These are phyloP conservation scores for Periconia digitata DNA, from an alignment of 2,329 filamentous ascomycete species.

Conservation along the genomic window DNA sequence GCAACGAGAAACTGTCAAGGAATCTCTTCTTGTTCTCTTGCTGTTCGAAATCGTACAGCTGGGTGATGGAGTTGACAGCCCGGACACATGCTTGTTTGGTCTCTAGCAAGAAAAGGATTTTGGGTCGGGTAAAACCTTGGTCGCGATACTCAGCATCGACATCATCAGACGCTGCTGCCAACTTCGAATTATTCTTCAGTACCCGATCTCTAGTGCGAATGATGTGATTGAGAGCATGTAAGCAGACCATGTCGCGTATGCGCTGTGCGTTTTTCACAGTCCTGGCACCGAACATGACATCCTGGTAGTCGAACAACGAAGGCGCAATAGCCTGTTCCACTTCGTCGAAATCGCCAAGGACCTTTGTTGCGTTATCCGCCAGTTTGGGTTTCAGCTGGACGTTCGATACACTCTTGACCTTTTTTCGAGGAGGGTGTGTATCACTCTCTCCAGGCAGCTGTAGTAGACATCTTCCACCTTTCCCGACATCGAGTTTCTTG, in stretches of 20 bases:
- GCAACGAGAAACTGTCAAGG: conserved; percentile 75
- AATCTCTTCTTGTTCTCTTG: conserved; percentile 96
- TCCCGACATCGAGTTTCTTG: conserved; percentile 35
- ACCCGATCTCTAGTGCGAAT: conserved; percentile 91
- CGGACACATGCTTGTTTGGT: conserved; percentile 84
- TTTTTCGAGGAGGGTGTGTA: conserved; percentile 18
- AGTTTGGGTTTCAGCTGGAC: conserved; percentile 38
- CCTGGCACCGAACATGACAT: conserved; percentile 75
- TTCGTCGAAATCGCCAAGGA: conserved; percentile 56
- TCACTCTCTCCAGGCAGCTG: conserved; percentile 26
- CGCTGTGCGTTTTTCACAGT: conserved; percentile 67
- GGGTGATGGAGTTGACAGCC: conserved; percentile 74
- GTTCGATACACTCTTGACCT: conserved; percentile 27
- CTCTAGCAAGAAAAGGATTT: conserved; percentile 86
- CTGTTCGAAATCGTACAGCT: conserved; percentile 79
- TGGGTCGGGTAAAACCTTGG: conserved; percentile 93
- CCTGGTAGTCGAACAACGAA: conserved; percentile 78
- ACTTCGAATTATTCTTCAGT: conserved; percentile 85
- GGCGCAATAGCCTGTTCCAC: conserved; percentile 68
- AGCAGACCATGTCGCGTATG: conserved; percentile 70
- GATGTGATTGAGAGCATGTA: conserved; percentile 89
- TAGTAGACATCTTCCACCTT: conserved; percentile 30
- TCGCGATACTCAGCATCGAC: conserved; percentile 75
- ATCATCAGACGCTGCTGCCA: conserved; percentile 66
- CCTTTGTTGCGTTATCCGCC: conserved; percentile 29